Base-by-base conservation (phyloP, 768 basidiomycete species). In the Agaricus blazei region DNA sequence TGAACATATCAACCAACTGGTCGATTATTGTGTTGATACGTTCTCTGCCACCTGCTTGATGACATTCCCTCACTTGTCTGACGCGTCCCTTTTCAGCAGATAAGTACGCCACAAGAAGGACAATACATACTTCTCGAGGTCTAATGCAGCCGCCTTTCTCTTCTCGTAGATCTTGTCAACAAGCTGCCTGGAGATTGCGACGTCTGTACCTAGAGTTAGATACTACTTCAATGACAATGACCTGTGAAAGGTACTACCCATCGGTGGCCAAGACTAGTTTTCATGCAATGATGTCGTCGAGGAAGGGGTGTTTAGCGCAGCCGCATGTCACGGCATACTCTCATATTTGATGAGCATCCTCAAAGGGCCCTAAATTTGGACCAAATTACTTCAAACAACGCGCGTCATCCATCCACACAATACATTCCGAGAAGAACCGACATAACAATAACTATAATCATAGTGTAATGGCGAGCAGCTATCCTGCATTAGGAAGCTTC, bases 111-210 rank as follows among this genome's bases (percentile, higher is more conserved):
- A 19, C 31, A 26, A 23, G 24, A 45, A 11, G 29, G 11, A 52
- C 9, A 36, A n/a, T 53, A 64, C 72, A 62, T 67, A 94, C 93
- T 93, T 97, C 76, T 98, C 95, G 51, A 98, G 82, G 51, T 98
- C 95, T 50, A 95, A 83, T 7, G 96, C 96, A 6, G 95, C 93
- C 7, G 90, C 85, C 73, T 98, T 97, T 56, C 95, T 84, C 73
- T 94, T 93, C 78, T 98, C 95, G 68, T 98, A 97, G 70, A 93
- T 88, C 77, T 93, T 93, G 83, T 93, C 91, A 46, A 90, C 80
- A 56, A 93, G 76, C 66, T 90, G 91, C 67, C 87, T 88, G 42
- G 88, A 76, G 48, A 92, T 82, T 57, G 83, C 79, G 54, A 84
- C 74, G 64, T 93, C 90, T 93, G 60, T 52, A 28, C 41, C 9